phyloP scores from a whole-genome alignment of 2,329 filamentous ascomycete species.

The Aureobasidium namibiae region DNA sequence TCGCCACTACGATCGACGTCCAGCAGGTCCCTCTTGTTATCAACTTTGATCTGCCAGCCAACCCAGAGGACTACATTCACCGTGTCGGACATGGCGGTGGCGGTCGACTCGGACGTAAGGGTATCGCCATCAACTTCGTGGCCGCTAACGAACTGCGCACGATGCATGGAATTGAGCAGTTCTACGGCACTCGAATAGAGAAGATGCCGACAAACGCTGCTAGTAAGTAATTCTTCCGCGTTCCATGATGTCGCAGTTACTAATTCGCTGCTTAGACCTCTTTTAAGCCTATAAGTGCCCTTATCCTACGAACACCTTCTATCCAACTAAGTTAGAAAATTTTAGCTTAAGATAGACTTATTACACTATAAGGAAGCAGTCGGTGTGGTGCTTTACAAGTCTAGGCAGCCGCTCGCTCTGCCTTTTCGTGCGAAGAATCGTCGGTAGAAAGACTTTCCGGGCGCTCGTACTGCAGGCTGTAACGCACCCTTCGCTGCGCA shows the following conservation, averaged over 20 bases:
- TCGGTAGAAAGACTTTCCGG: too few species aligned
- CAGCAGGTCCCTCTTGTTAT: conserved; percentile 99
- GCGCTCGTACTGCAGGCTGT: too few species aligned
- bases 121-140: conserved; percentile 99
- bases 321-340: not conserved
- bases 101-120: conserved; percentile 99
- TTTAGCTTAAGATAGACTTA: not conserved
- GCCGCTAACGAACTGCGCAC: conserved; percentile 98
- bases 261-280: not conserved
- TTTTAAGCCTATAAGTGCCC: not conserved
- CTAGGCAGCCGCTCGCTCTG: too few species aligned
- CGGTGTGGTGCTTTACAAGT: too few species aligned
- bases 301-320: not conserved
- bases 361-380: too few species aligned
- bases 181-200: conserved; percentile 99
- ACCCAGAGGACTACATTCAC: conserved; percentile 99
- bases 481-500: too few species aligned
- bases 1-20: conserved; percentile 99
- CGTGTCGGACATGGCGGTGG: conserved; percentile 83
- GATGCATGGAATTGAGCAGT: conserved; percentile 99
- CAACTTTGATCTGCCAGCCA: conserved; percentile 98
- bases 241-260: not conserved
- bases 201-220: conserved; percentile 97
- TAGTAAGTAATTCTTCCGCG: conserved; percentile 36
- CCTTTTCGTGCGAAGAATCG: too few species aligned